Percentiles rank a stretch among this genome's conserved stretches.
phyloP scores from a whole-genome alignment of 805 yeast species.

The Spathaspora girioi region DNA sequence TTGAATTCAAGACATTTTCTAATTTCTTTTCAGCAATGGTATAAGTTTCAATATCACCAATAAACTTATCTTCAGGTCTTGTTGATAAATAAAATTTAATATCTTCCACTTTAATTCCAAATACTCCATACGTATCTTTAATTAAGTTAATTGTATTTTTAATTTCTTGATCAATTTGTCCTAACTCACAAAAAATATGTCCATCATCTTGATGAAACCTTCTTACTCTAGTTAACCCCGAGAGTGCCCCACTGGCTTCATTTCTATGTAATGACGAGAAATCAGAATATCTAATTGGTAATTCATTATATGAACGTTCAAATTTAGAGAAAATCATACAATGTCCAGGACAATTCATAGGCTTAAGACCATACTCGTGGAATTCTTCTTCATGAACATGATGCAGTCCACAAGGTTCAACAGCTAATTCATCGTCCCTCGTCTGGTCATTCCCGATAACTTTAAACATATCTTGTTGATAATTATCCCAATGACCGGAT shows the following conservation, averaged over 20 bases:
- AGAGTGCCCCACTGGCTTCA: slow-evolving; percentile 90
- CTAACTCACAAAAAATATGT: slow-evolving; percentile 83
- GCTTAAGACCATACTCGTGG: slow-evolving; percentile 75
- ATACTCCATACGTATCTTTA: slow-evolving; percentile 66
- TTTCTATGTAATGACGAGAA: slow-evolving; percentile 91
- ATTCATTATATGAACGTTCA: slow-evolving; percentile 78
- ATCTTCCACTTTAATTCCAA: slow-evolving; percentile 54
- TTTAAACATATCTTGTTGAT: slow-evolving; percentile 89
- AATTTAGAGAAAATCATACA: slow-evolving; percentile 75
- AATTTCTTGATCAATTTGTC: slow-evolving; percentile 76
- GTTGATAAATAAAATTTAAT: slow-evolving; percentile 71
- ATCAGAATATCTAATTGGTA: slow-evolving; percentile 84
- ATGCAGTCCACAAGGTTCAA: slow-evolving; percentile 8
- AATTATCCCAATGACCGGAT: slow-evolving; percentile 95
- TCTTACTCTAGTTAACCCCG: slow-evolving; percentile 90
- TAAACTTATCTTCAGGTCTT: slow-evolving; percentile 69
- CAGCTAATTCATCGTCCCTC: slow-evolving; percentile 18
- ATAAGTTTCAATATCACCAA: slow-evolving; percentile 82
- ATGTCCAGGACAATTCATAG: slow-evolving; percentile 96
- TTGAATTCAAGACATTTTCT: slow-evolving; percentile 50
- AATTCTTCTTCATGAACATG: slow-evolving; percentile 10
- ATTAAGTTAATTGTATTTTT: slow-evolving; percentile 66
- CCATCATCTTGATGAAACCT: slow-evolving; percentile 98
- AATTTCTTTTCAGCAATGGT: slow-evolving; percentile 72
- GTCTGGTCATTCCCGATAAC: slow-evolving; percentile 58